phyloP scores from a whole-genome alignment of 179 eudicot genomes.

The Nepenthes alata region DNA sequence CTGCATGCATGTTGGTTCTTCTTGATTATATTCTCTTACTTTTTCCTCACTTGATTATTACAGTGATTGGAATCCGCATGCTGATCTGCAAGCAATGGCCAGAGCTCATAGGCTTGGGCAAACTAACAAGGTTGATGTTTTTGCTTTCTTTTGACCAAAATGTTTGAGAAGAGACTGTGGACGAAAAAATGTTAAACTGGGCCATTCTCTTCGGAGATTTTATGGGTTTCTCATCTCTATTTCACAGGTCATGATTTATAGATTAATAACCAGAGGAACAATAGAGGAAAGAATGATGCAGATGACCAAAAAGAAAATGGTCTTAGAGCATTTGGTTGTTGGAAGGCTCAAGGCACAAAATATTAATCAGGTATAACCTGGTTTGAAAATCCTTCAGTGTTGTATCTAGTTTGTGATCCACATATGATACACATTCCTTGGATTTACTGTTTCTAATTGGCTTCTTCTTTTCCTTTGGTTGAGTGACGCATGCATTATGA shows the following conservation, averaged over 20 bases:
- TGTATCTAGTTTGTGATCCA: too few species aligned
- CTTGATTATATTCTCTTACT: neutral
- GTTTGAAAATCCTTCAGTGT: too few species aligned
- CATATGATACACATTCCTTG: neutral
- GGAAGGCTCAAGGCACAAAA: slow-evolving; percentile 93
- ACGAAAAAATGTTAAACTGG: neutral
- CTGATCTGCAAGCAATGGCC: slow-evolving; percentile 98
- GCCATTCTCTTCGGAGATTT: neutral
- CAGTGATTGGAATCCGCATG: slow-evolving; percentile 99
- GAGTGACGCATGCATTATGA: too few species aligned
- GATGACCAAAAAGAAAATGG: slow-evolving; percentile 97
- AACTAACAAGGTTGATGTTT: slow-evolving; percentile 62
- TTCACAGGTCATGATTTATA: slow-evolving; percentile 82
- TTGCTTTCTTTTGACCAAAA: neutral
- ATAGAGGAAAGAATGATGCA: slow-evolving; percentile 99
- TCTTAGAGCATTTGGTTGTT: slow-evolving; percentile 91
- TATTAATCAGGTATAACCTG: slow-evolving; percentile 64
- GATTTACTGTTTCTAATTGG: neutral
- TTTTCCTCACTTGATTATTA: slow-evolving; percentile 3
- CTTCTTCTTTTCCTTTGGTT: neutral
- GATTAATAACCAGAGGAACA: slow-evolving; percentile 87
- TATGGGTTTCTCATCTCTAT: slow-evolving; percentile 1
- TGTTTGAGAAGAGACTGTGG: neutral
- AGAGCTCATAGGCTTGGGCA: slow-evolving; percentile 99
- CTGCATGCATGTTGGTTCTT: too few species aligned